A percentile compares a stretch with the other conserved stretches of the same genome.
phyloP scores from a whole-genome alignment of 2,329 filamentous ascomycete genomes.

The Lasiodiplodia hormozganensis region DNA sequence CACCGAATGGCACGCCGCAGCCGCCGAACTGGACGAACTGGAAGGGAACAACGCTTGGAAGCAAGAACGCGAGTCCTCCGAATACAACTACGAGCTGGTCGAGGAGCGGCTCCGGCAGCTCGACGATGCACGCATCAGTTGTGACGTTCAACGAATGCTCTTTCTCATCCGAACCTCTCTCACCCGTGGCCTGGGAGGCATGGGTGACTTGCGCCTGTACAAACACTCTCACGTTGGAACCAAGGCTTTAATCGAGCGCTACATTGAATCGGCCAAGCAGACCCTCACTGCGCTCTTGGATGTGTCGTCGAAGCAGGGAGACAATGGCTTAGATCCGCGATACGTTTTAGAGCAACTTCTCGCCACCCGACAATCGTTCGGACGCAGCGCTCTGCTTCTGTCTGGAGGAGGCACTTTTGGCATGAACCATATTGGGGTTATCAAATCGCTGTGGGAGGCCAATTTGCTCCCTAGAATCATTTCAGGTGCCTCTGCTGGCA shows the following conservation, averaged over 20 bases:
- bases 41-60: conserved; percentile 89
- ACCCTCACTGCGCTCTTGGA: conserved; percentile 77
- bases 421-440: conserved; percentile 89
- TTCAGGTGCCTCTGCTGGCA: conserved; percentile 85
- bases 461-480: conserved; percentile 83
- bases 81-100: conserved; percentile 76
- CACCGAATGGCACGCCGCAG: conserved; percentile 77
- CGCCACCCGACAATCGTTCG: conserved; percentile 78
- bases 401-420: conserved; percentile 90
- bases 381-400: conserved; percentile 80
- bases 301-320: conserved; percentile 57
- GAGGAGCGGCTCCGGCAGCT: conserved; percentile 73
- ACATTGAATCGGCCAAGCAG: conserved; percentile 78
- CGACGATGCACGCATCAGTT: conserved; percentile 73
- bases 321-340: conserved; percentile 62
- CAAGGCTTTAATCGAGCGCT: conserved; percentile 84
- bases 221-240: conserved; percentile 85
- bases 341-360: conserved; percentile 72
- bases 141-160: conserved; percentile 79
- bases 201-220: conserved; percentile 84
- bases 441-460: conserved; percentile 79
- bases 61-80: conserved; percentile 66
- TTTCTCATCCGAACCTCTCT: conserved; percentile 81
- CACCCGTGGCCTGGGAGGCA: conserved; percentile 81
- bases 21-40: conserved; percentile 76